Percentiles rank a stretch among this genome's conserved stretches.
Evolutionary conservation across 257 asterid species (phyloP).

Genomic region (Solanum peruvianum): DNA sequence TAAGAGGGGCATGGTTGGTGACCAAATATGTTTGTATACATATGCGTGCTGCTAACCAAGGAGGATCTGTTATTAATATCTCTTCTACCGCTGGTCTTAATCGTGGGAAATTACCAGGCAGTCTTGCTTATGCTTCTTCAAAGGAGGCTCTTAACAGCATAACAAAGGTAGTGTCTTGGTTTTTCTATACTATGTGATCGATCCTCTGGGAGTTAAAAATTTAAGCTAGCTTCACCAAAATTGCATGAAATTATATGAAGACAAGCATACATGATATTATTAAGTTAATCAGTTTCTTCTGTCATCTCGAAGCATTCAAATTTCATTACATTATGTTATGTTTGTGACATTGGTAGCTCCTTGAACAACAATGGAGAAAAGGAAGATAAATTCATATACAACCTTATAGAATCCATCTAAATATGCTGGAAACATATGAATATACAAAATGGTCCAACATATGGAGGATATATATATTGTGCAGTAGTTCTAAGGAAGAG

Average conservation of each 20-base stretch:
- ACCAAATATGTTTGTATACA: constrained; percentile 29
- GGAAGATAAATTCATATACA: neutral
- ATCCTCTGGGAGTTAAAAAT: neutral
- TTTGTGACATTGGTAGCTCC: neutral
- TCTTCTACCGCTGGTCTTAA: constrained; percentile 51
- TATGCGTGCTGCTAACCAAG: constrained; percentile 26
- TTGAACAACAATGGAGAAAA: neutral
- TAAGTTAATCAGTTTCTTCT: neutral
- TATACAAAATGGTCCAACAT: neutral
- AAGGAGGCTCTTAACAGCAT: constrained; percentile 39
- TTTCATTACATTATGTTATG: neutral
- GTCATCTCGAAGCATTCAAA: neutral
- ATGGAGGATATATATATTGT: neutral
- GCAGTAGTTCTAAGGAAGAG: neutral
- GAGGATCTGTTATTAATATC: constrained; percentile 51
- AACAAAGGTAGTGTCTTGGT: constrained; percentile 32
- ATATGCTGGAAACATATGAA: neutral
- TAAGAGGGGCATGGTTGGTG: constrained; percentile 46
- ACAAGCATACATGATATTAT: neutral
- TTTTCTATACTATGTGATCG: neutral
- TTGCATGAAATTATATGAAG: neutral
- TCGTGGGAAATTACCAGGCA: constrained; percentile 42
- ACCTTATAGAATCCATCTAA: neutral
- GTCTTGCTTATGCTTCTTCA: constrained; percentile 40
- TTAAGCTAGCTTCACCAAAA: neutral